These are phyloP conservation scores for Lanmaoa rubissima DNA, from an alignment of 768 basidiomycete species.

Conservation along the genomic window DNA sequence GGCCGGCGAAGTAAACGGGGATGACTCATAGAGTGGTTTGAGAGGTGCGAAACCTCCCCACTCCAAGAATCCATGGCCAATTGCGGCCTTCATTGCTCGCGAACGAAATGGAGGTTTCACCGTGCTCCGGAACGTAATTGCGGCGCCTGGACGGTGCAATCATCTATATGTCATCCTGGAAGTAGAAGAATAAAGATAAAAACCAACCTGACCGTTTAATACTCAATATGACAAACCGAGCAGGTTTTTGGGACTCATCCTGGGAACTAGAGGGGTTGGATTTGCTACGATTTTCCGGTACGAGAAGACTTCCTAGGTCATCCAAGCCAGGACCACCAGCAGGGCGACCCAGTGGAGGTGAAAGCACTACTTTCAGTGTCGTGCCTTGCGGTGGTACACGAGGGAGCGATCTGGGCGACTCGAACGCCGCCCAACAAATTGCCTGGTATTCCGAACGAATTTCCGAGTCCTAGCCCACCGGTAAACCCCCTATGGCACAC, in stretches of 20 bases:
- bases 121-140: conserved; percentile 23
- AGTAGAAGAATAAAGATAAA: background rate
- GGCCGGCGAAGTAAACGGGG: conserved; percentile 24
- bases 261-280: background rate
- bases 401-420: conserved; percentile 39
- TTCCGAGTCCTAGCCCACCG: conserved; percentile 44
- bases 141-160: conserved; percentile 7
- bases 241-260: background rate
- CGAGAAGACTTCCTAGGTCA: conserved; percentile 31
- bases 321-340: conserved; percentile 36
- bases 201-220: conserved; percentile 30
- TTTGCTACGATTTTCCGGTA: conserved; percentile 8
- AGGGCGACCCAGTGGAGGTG: conserved; percentile 16
- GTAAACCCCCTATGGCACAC: conserved; percentile 1
- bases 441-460: conserved; percentile 42
- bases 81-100: conserved; percentile 28
- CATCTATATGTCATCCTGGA: background rate
- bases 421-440: conserved; percentile 45
- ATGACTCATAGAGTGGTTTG: conserved; percentile 29
- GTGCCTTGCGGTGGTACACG: conserved; percentile 35
- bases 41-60: conserved; percentile 34
- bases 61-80: conserved; percentile 32
- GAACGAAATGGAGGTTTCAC: conserved; percentile 29
- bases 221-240: conserved; percentile 14
- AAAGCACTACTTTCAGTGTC: conserved; percentile 31